These are phyloP conservation scores for Parathielavia appendiculata DNA, from an alignment of 495 filamentous ascomycete genomes.

Conservation along the genomic window DNA sequence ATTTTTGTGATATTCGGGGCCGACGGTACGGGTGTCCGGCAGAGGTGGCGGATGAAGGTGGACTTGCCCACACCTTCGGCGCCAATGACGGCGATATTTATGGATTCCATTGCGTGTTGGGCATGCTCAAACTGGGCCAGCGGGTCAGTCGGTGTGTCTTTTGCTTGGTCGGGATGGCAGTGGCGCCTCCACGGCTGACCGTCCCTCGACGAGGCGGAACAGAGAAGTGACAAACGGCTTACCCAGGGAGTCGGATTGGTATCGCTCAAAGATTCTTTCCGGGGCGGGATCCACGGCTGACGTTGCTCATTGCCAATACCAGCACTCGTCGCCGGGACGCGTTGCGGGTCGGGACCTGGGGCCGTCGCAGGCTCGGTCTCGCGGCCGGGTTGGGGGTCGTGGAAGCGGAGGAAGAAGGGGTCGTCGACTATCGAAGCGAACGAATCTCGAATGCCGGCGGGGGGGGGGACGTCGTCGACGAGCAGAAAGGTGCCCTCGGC, in stretches of 20 bases:
- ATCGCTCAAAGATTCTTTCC: constrained; percentile 38
- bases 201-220: neutral
- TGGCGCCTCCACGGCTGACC: neutral
- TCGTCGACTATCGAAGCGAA: constrained; percentile 44
- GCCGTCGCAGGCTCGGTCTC: neutral
- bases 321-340: constrained; percentile 16
- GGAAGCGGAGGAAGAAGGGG: constrained; percentile 41
- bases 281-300: constrained; percentile 35
- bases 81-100: constrained; percentile 85
- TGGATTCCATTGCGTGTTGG: constrained; percentile 49
- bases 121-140: constrained; percentile 25
- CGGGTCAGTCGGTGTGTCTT: constrained; percentile 20
- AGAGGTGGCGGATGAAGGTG: constrained; percentile 75
- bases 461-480: constrained; percentile 25
- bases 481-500: constrained; percentile 30
- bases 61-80: constrained; percentile 79
- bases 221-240: constrained; percentile 17
- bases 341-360: neutral
- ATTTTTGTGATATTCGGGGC: constrained; percentile 51
- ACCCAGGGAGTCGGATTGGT: constrained; percentile 35
- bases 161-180: neutral
- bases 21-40: constrained; percentile 60
- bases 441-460: constrained; percentile 36
- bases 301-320: constrained; percentile 32
- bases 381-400: constrained; percentile 2